These are phyloP conservation scores for Trichoderma sp. DNA, from an alignment of 2,329 filamentous ascomycete genomes.

Conservation along the genomic window DNA sequence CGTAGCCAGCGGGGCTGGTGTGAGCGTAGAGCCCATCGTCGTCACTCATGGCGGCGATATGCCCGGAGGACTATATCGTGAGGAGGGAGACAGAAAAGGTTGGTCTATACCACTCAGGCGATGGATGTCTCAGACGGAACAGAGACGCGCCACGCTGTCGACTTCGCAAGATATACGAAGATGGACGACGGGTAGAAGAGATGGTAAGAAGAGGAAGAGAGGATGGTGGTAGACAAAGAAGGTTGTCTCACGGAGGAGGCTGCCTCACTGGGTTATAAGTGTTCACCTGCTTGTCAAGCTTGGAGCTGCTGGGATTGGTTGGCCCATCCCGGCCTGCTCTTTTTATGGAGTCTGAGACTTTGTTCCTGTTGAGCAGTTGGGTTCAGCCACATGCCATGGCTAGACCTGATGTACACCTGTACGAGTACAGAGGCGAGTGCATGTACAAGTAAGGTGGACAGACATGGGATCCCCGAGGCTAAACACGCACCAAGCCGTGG, in stretches of 20 bases:
- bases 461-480: slow-evolving; percentile 13
- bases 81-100: not conserved
- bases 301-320: not conserved
- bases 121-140: not conserved
- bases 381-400: not conserved
- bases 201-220: not conserved
- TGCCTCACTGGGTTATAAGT: not conserved
- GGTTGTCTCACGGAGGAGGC: not conserved
- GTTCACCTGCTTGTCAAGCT: not conserved
- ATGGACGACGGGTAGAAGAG: not conserved
- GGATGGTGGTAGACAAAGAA: not conserved
- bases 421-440: not conserved
- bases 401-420: not conserved
- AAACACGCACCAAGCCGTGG: not conserved
- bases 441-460: not conserved
- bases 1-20: not conserved
- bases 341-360: not conserved
- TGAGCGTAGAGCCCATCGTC: slow-evolving; percentile 18
- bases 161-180: not conserved
- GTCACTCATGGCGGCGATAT: slow-evolving; percentile 6
- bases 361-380: not conserved
- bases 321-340: not conserved
- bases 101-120: not conserved
- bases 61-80: not conserved
- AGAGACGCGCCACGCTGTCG: not conserved